Base-by-base conservation (phyloP, 2,329 filamentous ascomycete species). In the Fusarium pseudonygamai region DNA sequence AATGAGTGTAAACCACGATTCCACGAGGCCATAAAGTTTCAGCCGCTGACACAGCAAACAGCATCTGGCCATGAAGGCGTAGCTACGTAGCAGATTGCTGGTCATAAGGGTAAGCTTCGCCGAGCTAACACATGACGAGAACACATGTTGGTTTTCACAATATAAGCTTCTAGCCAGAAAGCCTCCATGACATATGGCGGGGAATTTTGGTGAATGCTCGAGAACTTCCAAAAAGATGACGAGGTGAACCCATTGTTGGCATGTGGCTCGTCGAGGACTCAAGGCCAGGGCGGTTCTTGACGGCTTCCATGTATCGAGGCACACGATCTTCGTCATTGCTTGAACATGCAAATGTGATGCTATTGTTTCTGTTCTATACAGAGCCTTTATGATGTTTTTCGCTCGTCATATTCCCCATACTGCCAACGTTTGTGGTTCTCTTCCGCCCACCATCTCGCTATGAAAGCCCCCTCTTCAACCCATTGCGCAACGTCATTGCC, bases 371-470 rank as follows among this genome's bases (percentile, higher is more conserved):
- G 28, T 55, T 55, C 20, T 30, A 30, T 55, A 10, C 3, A 55
- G 30, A n/a, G 3, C 2, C 7, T 26, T 53, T 9, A 55, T 3
- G 20, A 5, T 13, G 11, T 7, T 39, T 18, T 18, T 16, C 50
- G 14, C 24, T 66, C 40, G 0, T 52, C 60, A 30, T 73, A 71
- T 26, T 59, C 36, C 15, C 67, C 75, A 67, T 78, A 80, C 45
- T 78, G 79, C 76, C 79, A 82, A 64, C 80, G 78, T 64, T 79
- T 81, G 39, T 72, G 73, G 56, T 82, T 81, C 47, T 82, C 80
- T 34, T 81, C 76, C 10, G 79, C 75, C 78, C 79, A 82, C 80
- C 81, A 82, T 5, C 79, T 73, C 7, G 76, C 76, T 16, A 81
- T 72, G 9, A 79, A 79, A 11, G 79, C 76, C 0, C 77, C 81